These are phyloP conservation scores for Fraxinus excelsior DNA, from an alignment of 257 asterid genomes.

Conservation along the genomic window DNA sequence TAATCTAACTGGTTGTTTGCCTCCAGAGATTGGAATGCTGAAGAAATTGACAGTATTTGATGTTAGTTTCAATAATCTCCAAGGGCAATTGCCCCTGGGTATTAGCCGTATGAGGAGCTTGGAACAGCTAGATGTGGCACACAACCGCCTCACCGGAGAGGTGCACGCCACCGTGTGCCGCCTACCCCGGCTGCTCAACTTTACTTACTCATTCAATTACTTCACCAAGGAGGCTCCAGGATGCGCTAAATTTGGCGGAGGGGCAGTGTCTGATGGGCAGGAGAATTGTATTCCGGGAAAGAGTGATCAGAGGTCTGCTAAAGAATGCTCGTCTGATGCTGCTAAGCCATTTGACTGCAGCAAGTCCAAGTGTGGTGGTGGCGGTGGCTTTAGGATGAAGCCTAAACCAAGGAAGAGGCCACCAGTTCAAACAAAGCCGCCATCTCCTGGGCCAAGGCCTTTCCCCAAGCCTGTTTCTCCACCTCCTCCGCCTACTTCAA, in stretches of 20 bases:
- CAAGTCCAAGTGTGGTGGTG: constrained; percentile 48
- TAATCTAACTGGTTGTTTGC: constrained; percentile 70
- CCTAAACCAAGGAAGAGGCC: constrained; percentile 19
- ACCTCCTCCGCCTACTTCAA: constrained; percentile 60
- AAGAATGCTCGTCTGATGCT: constrained; percentile 67
- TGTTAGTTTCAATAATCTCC: constrained; percentile 60
- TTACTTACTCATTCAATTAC: constrained; percentile 60
- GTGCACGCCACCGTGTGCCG: constrained; percentile 54
- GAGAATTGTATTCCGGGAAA: constrained; percentile 70
- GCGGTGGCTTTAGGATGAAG: constrained; percentile 11
- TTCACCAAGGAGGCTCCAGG: constrained; percentile 58
- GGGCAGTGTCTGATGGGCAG: constrained; percentile 42
- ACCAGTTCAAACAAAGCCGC: constrained; percentile 15
- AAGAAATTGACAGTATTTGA: constrained; percentile 60
- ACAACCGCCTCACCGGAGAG: constrained; percentile 58
- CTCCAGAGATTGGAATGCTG: constrained; percentile 58
- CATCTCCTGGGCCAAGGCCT: constrained; percentile 8
- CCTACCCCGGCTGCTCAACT: constrained; percentile 61
- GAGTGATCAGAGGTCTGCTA: constrained; percentile 61
- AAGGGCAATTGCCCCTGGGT: constrained; percentile 52
- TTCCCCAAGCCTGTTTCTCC: neutral
- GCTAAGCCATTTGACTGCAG: constrained; percentile 80
- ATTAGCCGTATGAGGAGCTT: constrained; percentile 51
- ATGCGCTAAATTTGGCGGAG: constrained; percentile 40
- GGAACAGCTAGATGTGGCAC: constrained; percentile 66